phyloP scores from a whole-genome alignment of 2,329 filamentous ascomycete genomes.

The Sporothrix globosa region DNA sequence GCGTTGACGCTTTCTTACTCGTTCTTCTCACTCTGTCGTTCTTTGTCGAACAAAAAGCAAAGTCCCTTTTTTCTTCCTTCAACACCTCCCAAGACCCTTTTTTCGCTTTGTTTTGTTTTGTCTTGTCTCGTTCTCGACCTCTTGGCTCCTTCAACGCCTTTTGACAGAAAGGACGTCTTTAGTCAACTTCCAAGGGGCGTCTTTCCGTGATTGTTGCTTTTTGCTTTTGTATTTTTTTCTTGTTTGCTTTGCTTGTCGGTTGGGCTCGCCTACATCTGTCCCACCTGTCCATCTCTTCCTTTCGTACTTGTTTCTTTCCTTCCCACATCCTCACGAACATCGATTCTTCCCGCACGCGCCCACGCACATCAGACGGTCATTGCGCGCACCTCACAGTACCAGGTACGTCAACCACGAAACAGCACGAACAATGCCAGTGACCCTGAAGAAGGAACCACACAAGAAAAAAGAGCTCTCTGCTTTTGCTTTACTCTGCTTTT shows the following conservation, averaged over 20 bases:
- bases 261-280: not conserved
- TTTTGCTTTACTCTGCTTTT: not conserved
- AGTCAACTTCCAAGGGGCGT: too few relatives aligned
- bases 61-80: slow-evolving; percentile 10
- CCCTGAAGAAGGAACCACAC: slow-evolving; percentile 9
- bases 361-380: slow-evolving; percentile 11
- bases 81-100: not conserved
- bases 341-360: not conserved
- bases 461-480: not conserved
- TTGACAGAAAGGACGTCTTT: too few relatives aligned
- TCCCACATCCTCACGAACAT: not conserved
- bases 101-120: slow-evolving; percentile 12
- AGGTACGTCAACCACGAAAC: slow-evolving; percentile 6
- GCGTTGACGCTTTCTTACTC: not conserved
- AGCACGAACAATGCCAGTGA: not conserved
- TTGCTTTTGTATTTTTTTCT: not conserved
- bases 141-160: not conserved
- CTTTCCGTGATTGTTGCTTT: not conserved
- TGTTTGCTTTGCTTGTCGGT: slow-evolving; percentile 7
- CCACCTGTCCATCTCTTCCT: not conserved
- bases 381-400: not conserved
- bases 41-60: not conserved
- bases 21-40: slow-evolving; percentile 2
- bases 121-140: slow-evolving; percentile 11
- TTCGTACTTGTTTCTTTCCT: not conserved